These are phyloP conservation scores for Epicoccum sorghinum DNA, from an alignment of 2,329 filamentous ascomycete species.

Conservation along the genomic window DNA sequence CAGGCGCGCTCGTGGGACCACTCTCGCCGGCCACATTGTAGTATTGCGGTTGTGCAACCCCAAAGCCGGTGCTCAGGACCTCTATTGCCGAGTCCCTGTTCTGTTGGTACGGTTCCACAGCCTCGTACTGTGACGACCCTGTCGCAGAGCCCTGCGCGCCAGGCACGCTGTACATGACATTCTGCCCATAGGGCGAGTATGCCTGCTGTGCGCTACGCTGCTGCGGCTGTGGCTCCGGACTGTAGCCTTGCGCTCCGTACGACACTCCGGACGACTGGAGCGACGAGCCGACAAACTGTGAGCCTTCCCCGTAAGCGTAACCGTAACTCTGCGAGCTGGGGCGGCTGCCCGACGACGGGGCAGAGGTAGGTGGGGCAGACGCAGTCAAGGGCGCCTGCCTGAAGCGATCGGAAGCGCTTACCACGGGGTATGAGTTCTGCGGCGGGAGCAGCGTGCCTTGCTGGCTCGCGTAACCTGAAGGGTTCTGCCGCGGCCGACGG, in stretches of 20 bases:
- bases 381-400: slow-evolving; percentile 54
- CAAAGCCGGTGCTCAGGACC: slow-evolving; percentile 72
- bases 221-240: slow-evolving; percentile 55
- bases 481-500: slow-evolving; percentile 75
- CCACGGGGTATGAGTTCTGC: slow-evolving; percentile 51
- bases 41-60: slow-evolving; percentile 67
- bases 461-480: slow-evolving; percentile 65
- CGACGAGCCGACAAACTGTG: slow-evolving; percentile 63
- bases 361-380: slow-evolving; percentile 50
- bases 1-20: slow-evolving; percentile 64
- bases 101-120: slow-evolving; percentile 77
- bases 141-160: slow-evolving; percentile 42
- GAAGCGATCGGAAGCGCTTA: slow-evolving; percentile 56
- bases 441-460: slow-evolving; percentile 55
- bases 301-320: slow-evolving; percentile 62
- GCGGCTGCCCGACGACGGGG: slow-evolving; percentile 47
- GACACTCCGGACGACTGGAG: slow-evolving; percentile 58
- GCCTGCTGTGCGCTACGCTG: slow-evolving; percentile 59
- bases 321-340: slow-evolving; percentile 52
- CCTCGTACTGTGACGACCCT: slow-evolving; percentile 72
- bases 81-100: slow-evolving; percentile 71
- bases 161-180: slow-evolving; percentile 79
- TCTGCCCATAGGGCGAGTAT: slow-evolving; percentile 62
- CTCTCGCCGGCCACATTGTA: slow-evolving; percentile 73
- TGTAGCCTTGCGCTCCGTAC: slow-evolving; percentile 69